Percentiles rank a stretch among this genome's conserved stretches.
Conservation (phyloP, 371 early-diverging fungal genomes). For the Chytridiales sp. region DNA sequence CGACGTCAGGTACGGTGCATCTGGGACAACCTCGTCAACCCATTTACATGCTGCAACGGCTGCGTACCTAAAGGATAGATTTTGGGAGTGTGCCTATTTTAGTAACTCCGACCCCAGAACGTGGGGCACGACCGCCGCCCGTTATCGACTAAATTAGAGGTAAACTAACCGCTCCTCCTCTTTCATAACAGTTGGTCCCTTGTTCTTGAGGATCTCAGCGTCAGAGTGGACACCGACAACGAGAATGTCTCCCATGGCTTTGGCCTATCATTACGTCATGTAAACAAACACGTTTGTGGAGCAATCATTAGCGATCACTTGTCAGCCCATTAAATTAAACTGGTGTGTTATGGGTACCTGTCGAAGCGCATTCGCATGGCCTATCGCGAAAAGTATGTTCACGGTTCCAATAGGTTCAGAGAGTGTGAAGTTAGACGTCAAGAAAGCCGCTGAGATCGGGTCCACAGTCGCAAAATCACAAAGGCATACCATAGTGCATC, state of each 20-base stretch:
- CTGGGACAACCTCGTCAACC: constrained; percentile 89
- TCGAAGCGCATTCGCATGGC: constrained; percentile 94
- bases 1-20: constrained; percentile 92
- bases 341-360: constrained; percentile 62
- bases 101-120: too few relatives aligned
- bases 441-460: neutral
- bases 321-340: neutral
- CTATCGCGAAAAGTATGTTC: constrained; percentile 65
- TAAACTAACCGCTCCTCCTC: constrained; percentile 81
- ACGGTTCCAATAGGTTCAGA: constrained; percentile 40
- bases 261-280: constrained; percentile 75
- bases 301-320: too few relatives aligned
- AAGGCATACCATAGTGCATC: constrained; percentile 75
- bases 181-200: constrained; percentile 94
- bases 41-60: constrained; percentile 95
- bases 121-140: neutral
- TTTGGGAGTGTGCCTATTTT: neutral
- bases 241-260: constrained; percentile 87
- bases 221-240: constrained; percentile 97
- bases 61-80: constrained; percentile 64
- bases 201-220: constrained; percentile 84
- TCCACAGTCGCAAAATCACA: neutral
- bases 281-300: neutral
- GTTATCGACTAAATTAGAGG: neutral
- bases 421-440: neutral